Base-by-base conservation (phyloP, 2,329 filamentous ascomycete species). In the Lasiodiplodia citricola region DNA sequence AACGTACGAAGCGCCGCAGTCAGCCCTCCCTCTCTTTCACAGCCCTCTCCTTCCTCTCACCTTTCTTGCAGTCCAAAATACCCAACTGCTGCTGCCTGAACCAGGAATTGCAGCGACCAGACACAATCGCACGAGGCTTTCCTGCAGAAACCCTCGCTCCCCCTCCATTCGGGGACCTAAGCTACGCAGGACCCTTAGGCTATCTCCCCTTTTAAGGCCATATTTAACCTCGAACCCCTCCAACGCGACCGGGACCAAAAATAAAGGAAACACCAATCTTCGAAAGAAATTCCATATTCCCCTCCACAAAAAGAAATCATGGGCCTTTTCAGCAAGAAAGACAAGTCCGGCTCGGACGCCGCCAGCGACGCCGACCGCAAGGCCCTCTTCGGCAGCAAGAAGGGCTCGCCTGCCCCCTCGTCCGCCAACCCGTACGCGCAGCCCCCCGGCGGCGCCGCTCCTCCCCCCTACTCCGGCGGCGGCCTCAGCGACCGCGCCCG, bases 341-440 rank as follows among this genome's bases (percentile, higher is more conserved):
- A 80, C 68, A 89, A 88, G 76, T 84, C 82, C 70, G 82, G 6
- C 38, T 63, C 83, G 71, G 82, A 82, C 70, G 83, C 81, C 71
- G 82, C 83, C 70, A 84, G 80, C 74, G 86, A 86, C 71, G 81
- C 86, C 69, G 84, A 82, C 76, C 85, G 87, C 77, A 81, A 80
- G 68, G 86, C 87, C n/a, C 85, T 90, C 38, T 90, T 90, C 73
- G 86, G 81, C 72, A 81, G 84, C 71, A 88, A 87, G 77, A 83
- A 81, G 25, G 71, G 72, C 71, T 87, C 87, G 76, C 83, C 82
- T 67, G 80, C 85, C 35, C 81, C 83, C 35, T 81, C 84, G 38
- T 76, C 82, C 44, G 74, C 77, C 60, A 80, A 90, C 74, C 87
- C 87, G 28, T 88, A 88, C 72, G 86, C 87, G 54, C 83, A 85